These are phyloP conservation scores for Neurospora sp. DNA, from an alignment of 495 filamentous ascomycete genomes.

Conservation along the genomic window DNA sequence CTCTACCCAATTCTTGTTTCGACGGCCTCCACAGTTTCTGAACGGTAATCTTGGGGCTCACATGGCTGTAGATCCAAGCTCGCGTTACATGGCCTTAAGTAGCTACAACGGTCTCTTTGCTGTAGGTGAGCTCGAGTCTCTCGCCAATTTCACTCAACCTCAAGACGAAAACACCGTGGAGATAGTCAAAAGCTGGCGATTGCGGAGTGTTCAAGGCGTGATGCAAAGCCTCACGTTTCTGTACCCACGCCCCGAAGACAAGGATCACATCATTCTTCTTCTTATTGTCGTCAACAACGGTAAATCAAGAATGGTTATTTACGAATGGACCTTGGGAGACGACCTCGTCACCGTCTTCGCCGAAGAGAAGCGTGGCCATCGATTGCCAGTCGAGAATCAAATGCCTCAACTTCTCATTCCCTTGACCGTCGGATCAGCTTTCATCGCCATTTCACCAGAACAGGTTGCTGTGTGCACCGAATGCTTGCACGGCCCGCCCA, in stretches of 20 bases:
- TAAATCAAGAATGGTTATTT: slow-evolving; percentile 54
- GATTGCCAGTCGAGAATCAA: slow-evolving; percentile 49
- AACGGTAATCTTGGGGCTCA: slow-evolving; percentile 52
- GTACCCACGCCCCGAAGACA: slow-evolving; percentile 53
- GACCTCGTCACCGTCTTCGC: slow-evolving; percentile 22
- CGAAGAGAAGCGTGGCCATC: slow-evolving; percentile 35
- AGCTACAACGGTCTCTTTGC: slow-evolving; percentile 34
- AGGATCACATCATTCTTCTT: slow-evolving; percentile 63
- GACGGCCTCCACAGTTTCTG: slow-evolving; percentile 40
- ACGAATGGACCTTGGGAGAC: slow-evolving; percentile 58
- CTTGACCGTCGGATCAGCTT: slow-evolving; percentile 52
- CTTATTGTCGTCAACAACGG: slow-evolving; percentile 54
- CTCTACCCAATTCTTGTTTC: slow-evolving; percentile 29
- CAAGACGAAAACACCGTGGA: slow-evolving; percentile 26
- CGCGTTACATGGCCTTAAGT: slow-evolving; percentile 37
- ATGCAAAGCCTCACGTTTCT: slow-evolving; percentile 87
- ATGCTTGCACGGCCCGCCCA: slow-evolving; percentile 40
- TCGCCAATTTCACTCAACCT: slow-evolving; percentile 33
- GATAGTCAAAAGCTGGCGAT: slow-evolving; percentile 40
- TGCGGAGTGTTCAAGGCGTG: slow-evolving; percentile 54
- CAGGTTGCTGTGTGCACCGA: slow-evolving; percentile 52
- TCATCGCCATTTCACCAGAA: slow-evolving; percentile 50
- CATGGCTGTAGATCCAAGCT: slow-evolving; percentile 70
- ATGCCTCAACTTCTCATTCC: slow-evolving; percentile 61
- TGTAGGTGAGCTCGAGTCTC: slow-evolving; percentile 52